Percentiles rank a stretch among this genome's conserved stretches.
These are phyloP conservation scores for Podospora appendiculata DNA, from an alignment of 495 filamentous ascomycete genomes.

Conservation along the genomic window DNA sequence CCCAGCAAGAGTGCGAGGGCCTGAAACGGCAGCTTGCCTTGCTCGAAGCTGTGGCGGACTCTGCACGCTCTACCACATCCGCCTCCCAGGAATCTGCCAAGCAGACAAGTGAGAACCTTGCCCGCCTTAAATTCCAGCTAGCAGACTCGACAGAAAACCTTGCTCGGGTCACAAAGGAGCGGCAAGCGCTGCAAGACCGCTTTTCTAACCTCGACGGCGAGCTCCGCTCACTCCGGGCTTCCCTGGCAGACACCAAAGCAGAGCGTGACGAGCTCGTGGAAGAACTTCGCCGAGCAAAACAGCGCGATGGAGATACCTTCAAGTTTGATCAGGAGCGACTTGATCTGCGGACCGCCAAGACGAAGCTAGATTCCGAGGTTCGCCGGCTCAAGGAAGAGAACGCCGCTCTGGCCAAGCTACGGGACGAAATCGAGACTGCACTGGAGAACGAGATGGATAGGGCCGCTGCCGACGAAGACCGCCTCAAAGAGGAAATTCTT, in stretches of 20 bases:
- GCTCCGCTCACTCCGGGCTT: constrained; percentile 46
- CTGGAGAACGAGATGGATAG: constrained; percentile 49
- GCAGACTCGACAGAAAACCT: constrained; percentile 25
- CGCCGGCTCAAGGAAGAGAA: constrained; percentile 52
- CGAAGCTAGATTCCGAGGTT: constrained; percentile 53
- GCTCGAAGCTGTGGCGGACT: constrained; percentile 10
- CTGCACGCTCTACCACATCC: constrained; percentile 11
- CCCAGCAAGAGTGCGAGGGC: constrained; percentile 40
- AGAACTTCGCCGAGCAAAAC: constrained; percentile 44
- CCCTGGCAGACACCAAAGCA: constrained; percentile 46
- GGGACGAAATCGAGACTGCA: constrained; percentile 46
- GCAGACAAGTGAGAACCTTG: constrained; percentile 16
- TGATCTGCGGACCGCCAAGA: constrained; percentile 51
- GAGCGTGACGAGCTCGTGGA: constrained; percentile 58
- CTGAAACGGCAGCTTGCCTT: constrained; percentile 42
- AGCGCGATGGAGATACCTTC: constrained; percentile 44
- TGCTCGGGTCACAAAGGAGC: constrained; percentile 43
- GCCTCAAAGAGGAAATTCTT: constrained; percentile 50
- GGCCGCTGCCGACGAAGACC: constrained; percentile 48
- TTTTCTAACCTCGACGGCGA: constrained; percentile 54
- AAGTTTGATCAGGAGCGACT: constrained; percentile 55
- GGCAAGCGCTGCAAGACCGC: constrained; percentile 56
- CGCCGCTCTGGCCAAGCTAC: constrained; percentile 39
- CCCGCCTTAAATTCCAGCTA: constrained; percentile 24
- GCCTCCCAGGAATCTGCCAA: constrained; percentile 19